Conservation (phyloP, 2,329 filamentous ascomycete genomes). For the Pyrenophora tritici-repentis region DNA sequence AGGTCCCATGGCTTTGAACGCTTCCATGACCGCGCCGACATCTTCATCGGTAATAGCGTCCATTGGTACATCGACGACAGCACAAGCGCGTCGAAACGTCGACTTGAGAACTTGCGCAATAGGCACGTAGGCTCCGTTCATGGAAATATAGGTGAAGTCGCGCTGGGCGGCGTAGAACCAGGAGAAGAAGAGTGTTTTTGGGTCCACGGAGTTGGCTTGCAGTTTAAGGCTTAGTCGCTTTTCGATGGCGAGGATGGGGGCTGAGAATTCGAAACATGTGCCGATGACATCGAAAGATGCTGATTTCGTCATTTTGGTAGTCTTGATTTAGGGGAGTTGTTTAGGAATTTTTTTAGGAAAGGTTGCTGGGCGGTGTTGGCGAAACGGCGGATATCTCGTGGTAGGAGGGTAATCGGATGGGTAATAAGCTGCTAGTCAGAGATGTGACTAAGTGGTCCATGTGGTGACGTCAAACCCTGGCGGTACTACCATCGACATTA, state of each 20-base stretch:
- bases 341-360: too few relatives aligned
- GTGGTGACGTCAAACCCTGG: slow-evolving; percentile 7
- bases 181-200: slow-evolving; percentile 33
- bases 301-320: slow-evolving; percentile 20
- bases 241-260: slow-evolving; percentile 26
- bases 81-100: slow-evolving; percentile 28
- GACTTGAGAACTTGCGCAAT: slow-evolving; percentile 27
- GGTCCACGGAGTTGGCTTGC: slow-evolving; percentile 15
- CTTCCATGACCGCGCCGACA: slow-evolving; percentile 24
- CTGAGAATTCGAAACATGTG: slow-evolving; percentile 29
- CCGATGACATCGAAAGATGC: slow-evolving; percentile 36
- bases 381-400: background rate
- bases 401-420: too few relatives aligned
- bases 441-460: too few relatives aligned
- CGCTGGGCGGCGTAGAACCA: slow-evolving; percentile 38
- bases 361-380: background rate
- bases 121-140: slow-evolving; percentile 23
- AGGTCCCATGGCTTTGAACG: slow-evolving; percentile 29
- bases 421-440: too few relatives aligned
- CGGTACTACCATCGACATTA: background rate
- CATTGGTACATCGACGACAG: slow-evolving; percentile 23
- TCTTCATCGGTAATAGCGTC: slow-evolving; percentile 26
- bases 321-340: too few relatives aligned
- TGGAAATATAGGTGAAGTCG: slow-evolving; percentile 33
- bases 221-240: slow-evolving; percentile 21